Conservation (phyloP, 2,329 filamentous ascomycete species). For the Penicillium sp. region DNA sequence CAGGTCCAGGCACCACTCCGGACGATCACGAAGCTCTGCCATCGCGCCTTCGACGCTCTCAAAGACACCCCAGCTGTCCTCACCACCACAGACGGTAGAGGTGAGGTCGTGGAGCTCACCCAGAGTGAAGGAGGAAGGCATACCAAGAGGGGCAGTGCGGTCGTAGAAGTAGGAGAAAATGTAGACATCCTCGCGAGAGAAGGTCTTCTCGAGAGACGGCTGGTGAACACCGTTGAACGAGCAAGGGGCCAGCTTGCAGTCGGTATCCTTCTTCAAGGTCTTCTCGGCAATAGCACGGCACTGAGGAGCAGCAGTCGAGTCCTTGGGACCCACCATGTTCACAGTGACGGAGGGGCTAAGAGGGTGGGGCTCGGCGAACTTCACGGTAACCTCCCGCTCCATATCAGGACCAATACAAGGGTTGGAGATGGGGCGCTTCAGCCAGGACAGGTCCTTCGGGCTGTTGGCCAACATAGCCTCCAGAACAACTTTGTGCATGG, state of each 20-base stretch:
- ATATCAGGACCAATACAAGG: constrained; percentile 85
- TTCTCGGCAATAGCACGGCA: constrained; percentile 89
- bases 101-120: constrained; percentile 86
- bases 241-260: constrained; percentile 84
- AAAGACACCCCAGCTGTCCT: constrained; percentile 78
- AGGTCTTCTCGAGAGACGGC: constrained; percentile 87
- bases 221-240: constrained; percentile 98
- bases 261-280: constrained; percentile 81
- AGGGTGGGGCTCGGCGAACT: constrained; percentile 64
- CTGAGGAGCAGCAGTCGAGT: constrained; percentile 70
- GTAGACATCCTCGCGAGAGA: constrained; percentile 86
- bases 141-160: constrained; percentile 87
- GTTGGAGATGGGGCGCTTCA: constrained; percentile 70
- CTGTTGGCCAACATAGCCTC: constrained; percentile 67
- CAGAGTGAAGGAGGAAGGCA: constrained; percentile 97
- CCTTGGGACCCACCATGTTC: constrained; percentile 82
- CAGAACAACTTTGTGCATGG: constrained; percentile 75
- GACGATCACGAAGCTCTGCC: constrained; percentile 74
- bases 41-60: constrained; percentile 72
- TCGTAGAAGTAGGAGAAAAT: constrained; percentile 99
- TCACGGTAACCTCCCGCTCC: constrained; percentile 70
- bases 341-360: constrained; percentile 67
- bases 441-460: constrained; percentile 65
- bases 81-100: constrained; percentile 78
- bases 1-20: constrained; percentile 90